phyloP scores from a whole-genome alignment of 164 flowering plant species.

The Magnolia changhungtana region DNA sequence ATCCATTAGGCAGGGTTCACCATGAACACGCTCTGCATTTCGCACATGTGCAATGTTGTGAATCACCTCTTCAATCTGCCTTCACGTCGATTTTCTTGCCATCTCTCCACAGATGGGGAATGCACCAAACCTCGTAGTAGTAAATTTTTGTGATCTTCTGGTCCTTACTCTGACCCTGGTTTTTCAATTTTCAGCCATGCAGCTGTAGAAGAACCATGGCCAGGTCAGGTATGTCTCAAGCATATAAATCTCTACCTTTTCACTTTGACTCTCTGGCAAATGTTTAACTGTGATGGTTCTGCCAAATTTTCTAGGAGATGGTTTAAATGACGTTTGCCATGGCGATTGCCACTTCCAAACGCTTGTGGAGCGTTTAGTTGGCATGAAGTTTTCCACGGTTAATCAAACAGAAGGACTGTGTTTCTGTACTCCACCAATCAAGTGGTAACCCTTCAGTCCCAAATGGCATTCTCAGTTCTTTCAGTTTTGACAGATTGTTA shows the following conservation, averaged over 20 bases:
- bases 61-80: not conserved
- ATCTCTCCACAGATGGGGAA: not conserved
- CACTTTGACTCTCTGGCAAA: not conserved
- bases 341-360: constrained; percentile 49
- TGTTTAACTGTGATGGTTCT: not conserved
- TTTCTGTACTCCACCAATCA: constrained; percentile 61
- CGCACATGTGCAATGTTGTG: not conserved
- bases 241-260: not conserved
- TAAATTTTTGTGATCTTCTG: not conserved
- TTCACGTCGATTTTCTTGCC: not conserved
- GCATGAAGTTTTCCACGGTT: constrained; percentile 54
- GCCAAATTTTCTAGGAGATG: constrained; percentile 31
- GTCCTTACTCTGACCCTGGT: constrained; percentile 17
- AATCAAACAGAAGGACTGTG: constrained; percentile 33
- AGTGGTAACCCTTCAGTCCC: constrained; percentile 46
- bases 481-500: not conserved
- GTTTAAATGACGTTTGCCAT: constrained; percentile 8
- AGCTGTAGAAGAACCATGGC: constrained; percentile 31
- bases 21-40: not conserved
- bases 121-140: not conserved
- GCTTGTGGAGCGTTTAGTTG: constrained; percentile 57
- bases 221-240: constrained; percentile 35
- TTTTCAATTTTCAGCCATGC: constrained; percentile 35
- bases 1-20: not conserved
- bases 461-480: not conserved